Evolutionary conservation across 495 filamentous ascomycete species (phyloP), one percentile per base, ranked within the genome.

Genomic region (Hapsidospora chrysogenum): DNA sequence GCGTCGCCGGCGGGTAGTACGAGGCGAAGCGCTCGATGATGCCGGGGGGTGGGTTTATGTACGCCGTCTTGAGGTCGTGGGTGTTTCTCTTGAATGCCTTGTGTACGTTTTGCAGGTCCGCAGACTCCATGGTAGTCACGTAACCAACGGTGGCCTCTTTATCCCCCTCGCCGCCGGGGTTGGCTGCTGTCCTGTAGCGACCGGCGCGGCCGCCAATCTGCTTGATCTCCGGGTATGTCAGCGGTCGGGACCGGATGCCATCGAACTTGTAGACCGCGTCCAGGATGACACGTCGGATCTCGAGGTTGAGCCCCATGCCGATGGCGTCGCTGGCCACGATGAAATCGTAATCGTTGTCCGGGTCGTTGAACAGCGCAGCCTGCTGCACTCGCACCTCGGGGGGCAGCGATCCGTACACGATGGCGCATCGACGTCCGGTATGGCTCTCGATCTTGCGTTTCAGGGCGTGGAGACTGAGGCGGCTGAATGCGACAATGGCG

Each of bases 261-360:
- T 76, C 61, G 30, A 61, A 72, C 50, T 94, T 99, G 31, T 63
- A 52, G 1, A 68, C 60, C 6, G 80, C 58, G 45, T 92, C 80
- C 47, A 99, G 95, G 36, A 99, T 70, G 40, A 99, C 62, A 23
- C 89, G 80, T 46, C 84, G 92, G 57, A 89, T 78, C 49, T 82
- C 85, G 59, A 99, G 49, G 53, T 99, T 99, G 20, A 99, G 57
- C 1, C 89, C 89, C 89, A 99, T 99, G 16, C 89, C 89, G 42
- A 99, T 84, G 16, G 89, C 89, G 52, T 99, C 89, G 44, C 85
- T 94, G 11, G 89, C 89, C 17, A 87, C 83, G 3, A 99, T 63
- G 41, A 77, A 85, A 44, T 99, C 85, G 51, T 94, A 99, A 37
- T 33, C 23, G 19, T 36, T 17, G 19, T 22, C 16, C 15, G 35